Conservation (phyloP, 768 basidiomycete genomes). For the Tricholomella constricta region DNA sequence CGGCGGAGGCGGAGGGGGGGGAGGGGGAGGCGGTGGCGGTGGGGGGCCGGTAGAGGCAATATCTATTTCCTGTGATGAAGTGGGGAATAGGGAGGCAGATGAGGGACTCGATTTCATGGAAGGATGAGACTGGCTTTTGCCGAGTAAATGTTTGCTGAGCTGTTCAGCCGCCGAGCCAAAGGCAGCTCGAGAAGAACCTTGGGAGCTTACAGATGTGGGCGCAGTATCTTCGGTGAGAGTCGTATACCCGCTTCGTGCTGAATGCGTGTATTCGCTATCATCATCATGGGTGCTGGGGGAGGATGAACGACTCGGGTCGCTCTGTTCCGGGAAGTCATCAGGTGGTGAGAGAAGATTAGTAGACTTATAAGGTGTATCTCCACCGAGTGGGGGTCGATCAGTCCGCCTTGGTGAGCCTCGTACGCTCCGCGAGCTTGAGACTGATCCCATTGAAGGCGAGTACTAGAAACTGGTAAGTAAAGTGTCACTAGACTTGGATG, state of each 20-base stretch:
- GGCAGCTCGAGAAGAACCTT: conserved; percentile 35
- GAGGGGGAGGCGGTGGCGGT: conserved; percentile 22
- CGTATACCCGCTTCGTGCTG: conserved; percentile 37
- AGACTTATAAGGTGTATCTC: conserved; percentile 40
- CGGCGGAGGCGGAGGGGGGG: conserved; percentile 37
- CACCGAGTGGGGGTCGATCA: conserved; percentile 45
- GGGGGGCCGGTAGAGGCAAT: conserved; percentile 22
- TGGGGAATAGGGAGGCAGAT: conserved; percentile 31
- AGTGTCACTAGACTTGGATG: background rate
- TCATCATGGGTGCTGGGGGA: conserved; percentile 51
- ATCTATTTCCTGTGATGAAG: conserved; percentile 42
- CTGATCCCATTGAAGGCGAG: conserved; percentile 57
- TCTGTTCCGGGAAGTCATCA: conserved; percentile 45
- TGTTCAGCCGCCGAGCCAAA: conserved; percentile 62
- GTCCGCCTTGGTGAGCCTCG: conserved; percentile 67
- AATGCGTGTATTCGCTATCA: conserved; percentile 59
- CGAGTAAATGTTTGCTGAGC: conserved; percentile 57
- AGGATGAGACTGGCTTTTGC: conserved; percentile 46
- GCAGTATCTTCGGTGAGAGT: conserved; percentile 55
- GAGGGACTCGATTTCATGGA: conserved; percentile 38
- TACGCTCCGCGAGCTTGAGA: conserved; percentile 68
- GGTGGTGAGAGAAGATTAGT: conserved; percentile 44
- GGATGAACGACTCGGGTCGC: conserved; percentile 45
- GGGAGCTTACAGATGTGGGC: conserved; percentile 58
- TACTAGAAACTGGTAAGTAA: conserved; percentile 43